Base-by-base conservation (phyloP, 2,329 filamentous ascomycete species). In the Xylaria sp. region DNA sequence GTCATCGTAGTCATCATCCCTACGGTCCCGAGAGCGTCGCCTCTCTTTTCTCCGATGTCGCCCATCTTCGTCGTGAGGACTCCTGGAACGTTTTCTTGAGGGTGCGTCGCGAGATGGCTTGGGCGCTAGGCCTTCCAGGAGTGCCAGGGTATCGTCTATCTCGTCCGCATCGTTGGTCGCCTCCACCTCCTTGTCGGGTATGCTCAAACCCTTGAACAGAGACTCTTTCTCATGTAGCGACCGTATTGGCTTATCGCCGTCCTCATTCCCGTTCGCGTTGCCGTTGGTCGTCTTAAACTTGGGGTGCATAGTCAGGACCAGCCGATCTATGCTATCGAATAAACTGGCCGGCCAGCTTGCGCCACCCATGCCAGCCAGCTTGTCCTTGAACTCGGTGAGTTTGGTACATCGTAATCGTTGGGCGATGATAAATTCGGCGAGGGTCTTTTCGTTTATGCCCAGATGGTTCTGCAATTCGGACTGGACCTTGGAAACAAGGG, bases 391-490 rank as follows among this genome's bases (percentile, higher is more conserved):
- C 32, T 92, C 90, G 61, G 86, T 81, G 65, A 93, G 84, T 32
- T 86, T 87, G 60, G 85, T 86, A 82, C 90, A 92, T 86, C 94
- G 88, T 78, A 91, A 82, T 75, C 97, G 93, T 78, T 97, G 92
- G 69, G 92, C 92, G 77, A 99, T 97, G 76, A 99, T 89, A 78
- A 97, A 99, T 81, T 99, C 96, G 74, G 96, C 94, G 30, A 99
- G 89, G 4, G 93, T 97, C 81, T 97, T 98, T 82, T 99, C 94
- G 78, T 88, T 92, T 75, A 98, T 89, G 64, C 94, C 93, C 68
- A 98, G 82, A 81, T 99, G 93, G 78, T 99, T 99, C 76, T 97
- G 92, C 61, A 99, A 86, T 81, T 99, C 96, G 19, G 92, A 95
- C 14, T 94, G 94, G 75, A 99, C 93, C 80, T 95, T 97, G 59